These are phyloP conservation scores for Bipolaris cookei DNA, from an alignment of 2,329 filamentous ascomycete species.

Conservation along the genomic window DNA sequence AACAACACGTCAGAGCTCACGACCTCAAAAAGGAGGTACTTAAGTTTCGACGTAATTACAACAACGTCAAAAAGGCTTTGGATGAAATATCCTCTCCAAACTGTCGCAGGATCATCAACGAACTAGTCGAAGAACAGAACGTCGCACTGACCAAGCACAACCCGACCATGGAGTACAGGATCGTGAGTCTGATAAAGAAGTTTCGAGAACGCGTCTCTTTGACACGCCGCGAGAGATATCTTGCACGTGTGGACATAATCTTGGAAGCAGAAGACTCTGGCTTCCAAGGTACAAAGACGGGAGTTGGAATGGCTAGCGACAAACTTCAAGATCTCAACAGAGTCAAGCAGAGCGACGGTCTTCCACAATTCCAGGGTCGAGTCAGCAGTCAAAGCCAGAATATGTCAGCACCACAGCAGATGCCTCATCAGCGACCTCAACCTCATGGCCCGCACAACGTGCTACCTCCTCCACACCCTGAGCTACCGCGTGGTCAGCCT, in stretches of 20 bases:
- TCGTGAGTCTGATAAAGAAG: slow-evolving; percentile 37
- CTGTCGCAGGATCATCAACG: slow-evolving; percentile 32
- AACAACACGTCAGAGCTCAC: slow-evolving; percentile 29
- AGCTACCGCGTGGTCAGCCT: slow-evolving; percentile 9
- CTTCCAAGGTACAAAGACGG: slow-evolving; percentile 14
- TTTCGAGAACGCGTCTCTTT: slow-evolving; percentile 15
- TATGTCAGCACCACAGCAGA: slow-evolving; percentile 14
- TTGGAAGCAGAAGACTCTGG: slow-evolving; percentile 37
- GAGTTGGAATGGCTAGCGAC: not conserved
- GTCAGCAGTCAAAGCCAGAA: slow-evolving; percentile 6
- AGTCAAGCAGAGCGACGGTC: not conserved
- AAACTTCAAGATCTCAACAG: not conserved
- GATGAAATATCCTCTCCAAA: slow-evolving; percentile 36
- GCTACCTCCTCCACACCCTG: slow-evolving; percentile 10
- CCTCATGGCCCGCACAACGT: slow-evolving; percentile 9
- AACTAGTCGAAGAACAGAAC: slow-evolving; percentile 40
- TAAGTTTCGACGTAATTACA: slow-evolving; percentile 29
- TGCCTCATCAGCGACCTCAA: slow-evolving; percentile 8
- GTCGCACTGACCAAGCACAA: slow-evolving; percentile 28
- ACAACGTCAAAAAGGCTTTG: slow-evolving; percentile 28
- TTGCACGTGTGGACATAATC: slow-evolving; percentile 37
- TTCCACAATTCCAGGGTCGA: slow-evolving; percentile 11
- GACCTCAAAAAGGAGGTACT: slow-evolving; percentile 32
- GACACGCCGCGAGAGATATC: slow-evolving; percentile 19
- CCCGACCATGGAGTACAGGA: slow-evolving; percentile 33